phyloP scores from a whole-genome alignment of 106 monocot species.

The Iris macrosiphon region DNA sequence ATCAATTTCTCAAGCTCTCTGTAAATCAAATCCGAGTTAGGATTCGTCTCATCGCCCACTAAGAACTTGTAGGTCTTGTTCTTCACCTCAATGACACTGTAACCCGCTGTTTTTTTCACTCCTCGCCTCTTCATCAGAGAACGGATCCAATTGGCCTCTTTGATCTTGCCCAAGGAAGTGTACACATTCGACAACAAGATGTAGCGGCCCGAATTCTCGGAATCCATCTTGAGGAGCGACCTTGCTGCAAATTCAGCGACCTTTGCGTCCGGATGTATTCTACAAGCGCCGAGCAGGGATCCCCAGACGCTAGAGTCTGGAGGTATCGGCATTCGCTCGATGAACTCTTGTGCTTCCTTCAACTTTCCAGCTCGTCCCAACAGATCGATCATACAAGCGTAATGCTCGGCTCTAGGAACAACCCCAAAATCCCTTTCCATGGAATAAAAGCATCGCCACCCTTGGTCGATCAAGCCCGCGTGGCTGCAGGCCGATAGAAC shows the following conservation, averaged over 20 bases:
- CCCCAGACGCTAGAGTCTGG: conserved; percentile 29
- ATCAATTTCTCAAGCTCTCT: conserved; percentile 28
- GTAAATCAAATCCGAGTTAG: conserved; percentile 18
- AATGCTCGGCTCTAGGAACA: conserved; percentile 20
- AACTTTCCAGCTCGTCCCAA: conserved; percentile 30
- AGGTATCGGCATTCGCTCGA: conserved; percentile 24
- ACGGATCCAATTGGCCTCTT: conserved; percentile 24
- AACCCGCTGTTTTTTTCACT: conserved; percentile 24
- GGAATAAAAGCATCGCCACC: conserved; percentile 23
- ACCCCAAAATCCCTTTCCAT: conserved; percentile 15
- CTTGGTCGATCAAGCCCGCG: conserved; percentile 22
- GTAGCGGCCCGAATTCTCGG: conserved; percentile 28
- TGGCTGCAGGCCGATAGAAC: conserved; percentile 36
- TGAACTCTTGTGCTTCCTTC: conserved; percentile 15
- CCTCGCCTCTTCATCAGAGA: conserved; percentile 21
- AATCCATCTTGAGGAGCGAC: conserved; percentile 25
- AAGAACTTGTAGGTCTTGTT: conserved; percentile 27
- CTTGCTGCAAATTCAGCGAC: conserved; percentile 34
- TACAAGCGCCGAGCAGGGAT: conserved; percentile 28
- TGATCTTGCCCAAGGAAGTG: conserved; percentile 23
- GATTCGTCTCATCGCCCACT: conserved; percentile 21
- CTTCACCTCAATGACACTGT: conserved; percentile 28
- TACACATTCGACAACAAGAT: conserved; percentile 27
- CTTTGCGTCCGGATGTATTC: conserved; percentile 21
- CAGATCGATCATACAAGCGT: conserved; percentile 28